Evolutionary conservation across 306 rosid genomes (phyloP), one percentile per base, ranked within the genome.

Genomic region (Elaeagnus macrophylla): DNA sequence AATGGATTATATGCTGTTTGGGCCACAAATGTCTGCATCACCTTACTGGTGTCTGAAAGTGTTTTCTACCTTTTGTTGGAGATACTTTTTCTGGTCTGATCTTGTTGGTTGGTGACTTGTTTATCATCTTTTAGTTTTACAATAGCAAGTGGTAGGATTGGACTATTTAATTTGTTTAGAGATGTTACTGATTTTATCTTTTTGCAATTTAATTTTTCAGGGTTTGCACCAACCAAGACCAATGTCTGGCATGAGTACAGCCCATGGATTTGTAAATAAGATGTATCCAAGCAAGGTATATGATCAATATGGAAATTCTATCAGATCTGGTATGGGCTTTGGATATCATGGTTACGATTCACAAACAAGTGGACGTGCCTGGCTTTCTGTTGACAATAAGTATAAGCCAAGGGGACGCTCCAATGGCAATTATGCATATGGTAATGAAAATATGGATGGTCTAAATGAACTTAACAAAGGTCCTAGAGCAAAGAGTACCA

Each of bases 181-280:
- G 32, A 25, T n/a, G n/a, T 25, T 25, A 5, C 32, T 1, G 32
- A 25, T 25, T 25, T 25, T 25, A 25, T 5, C 32, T 32, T 46
- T 61, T 1, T 36, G 39, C 35, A 12, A 2, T 18, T 44, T 43
- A 39, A 13, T 20, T 42, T n/a, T 17, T 15, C 45, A 90, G 97
- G 95, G 95, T n/a, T 66, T 83, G 78, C 95, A 82, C 54, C 94
- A 86, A 51, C 94, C 95, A 10, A 83, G 94, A 63, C 95, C 94
- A 39, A 60, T 90, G 66, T 78, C 95, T 9, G 88, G 88, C 53
- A 73, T 90, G 73, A 84, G 76, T 45, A 53, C 89, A 16, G 53
- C 79, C 32, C 89, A 68, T 48, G 90, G 86, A 18, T 82, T 67
- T 69, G 77, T 81, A 3, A 87, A 79, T 46, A 74, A 94, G 63